Evolutionary conservation across 1,139 yeast genomes (phyloP), one percentile per base, ranked within the genome.

Genomic region (Yamadazyma spencermartinsiae): DNA sequence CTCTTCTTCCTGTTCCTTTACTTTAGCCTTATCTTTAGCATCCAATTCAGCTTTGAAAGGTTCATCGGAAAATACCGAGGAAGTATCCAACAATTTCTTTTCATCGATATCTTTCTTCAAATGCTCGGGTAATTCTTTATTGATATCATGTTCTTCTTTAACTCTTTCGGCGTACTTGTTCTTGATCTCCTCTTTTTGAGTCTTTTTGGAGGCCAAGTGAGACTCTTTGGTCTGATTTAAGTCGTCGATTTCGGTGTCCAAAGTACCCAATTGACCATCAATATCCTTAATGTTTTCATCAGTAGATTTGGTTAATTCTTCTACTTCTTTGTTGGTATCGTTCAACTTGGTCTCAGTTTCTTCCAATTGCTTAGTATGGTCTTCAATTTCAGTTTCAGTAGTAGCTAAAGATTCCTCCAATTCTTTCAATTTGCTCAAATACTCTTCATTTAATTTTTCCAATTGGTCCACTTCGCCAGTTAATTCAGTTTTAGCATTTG

Each of bases 121-220:
- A 56, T 78, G 82, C 36, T 72, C 79, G 11, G 83, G 83, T 46
- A 76, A 68, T 45, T 69, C 76, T 16, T 50, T 55, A 49, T 76
- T 76, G 47, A 77, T 72, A 41, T 56, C 62, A 46, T 67, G 70
- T 47, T 70, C 76, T 31, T 64, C 71, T 46, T 63, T 63, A 20
- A 71, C 71, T 49, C 57, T 56, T 28, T 61, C 61, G 26, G 67
- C 66, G 27, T 71, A 47, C 12, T 58, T 56, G 15, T 44, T 45
- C 48, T 58, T 54, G 41, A 72, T 71, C 23, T 61, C 65, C 28
- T 58, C 50, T 55, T 68, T 69, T 44, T 65, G 58, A 13, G 50
- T 31, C 18, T 54, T 52, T 54, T 71, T 71, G 28, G 58, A 54
- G 11, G 46, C 49, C 29, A 58, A 43, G 41, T 67, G 60, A 15